phyloP scores from a whole-genome alignment of 2,329 filamentous ascomycete species.

The Colletotrichum spinosum region DNA sequence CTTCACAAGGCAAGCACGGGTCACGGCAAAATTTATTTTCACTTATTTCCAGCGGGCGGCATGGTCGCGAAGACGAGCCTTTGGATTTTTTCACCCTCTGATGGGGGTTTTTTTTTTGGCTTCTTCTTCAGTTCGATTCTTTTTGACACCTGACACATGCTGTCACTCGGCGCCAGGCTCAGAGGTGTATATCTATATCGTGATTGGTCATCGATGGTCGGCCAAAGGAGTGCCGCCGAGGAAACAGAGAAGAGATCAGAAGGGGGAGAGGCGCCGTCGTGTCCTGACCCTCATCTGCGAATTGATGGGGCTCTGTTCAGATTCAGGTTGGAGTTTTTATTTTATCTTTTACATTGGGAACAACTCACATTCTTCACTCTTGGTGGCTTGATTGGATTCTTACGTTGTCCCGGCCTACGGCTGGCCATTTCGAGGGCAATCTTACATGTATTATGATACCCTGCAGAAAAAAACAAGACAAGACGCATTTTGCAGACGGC shows the following conservation, averaged over 20 bases:
- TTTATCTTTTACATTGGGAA: background rate
- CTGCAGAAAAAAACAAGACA: constrained; percentile 35
- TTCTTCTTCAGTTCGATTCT: constrained; percentile 16
- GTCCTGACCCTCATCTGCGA: no score
- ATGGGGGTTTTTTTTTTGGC: background rate
- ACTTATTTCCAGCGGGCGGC: constrained; percentile 26
- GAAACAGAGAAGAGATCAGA: no score
- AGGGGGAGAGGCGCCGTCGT: no score
- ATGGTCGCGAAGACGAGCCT: constrained; percentile 24
- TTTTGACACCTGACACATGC: background rate
- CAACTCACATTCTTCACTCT: constrained; percentile 17
- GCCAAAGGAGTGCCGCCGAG: constrained; percentile 14
- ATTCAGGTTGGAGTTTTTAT: constrained; percentile 23
- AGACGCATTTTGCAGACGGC: constrained; percentile 24
- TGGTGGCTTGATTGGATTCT: constrained; percentile 15
- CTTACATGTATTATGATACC: constrained; percentile 37
- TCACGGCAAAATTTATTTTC: constrained; percentile 26
- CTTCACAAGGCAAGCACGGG: constrained; percentile 28
- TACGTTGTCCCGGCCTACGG: constrained; percentile 15
- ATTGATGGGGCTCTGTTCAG: background rate
- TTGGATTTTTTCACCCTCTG: background rate
- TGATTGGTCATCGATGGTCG: constrained; percentile 12
- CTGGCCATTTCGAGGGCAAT: constrained; percentile 28
- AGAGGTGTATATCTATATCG: background rate
- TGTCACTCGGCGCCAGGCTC: background rate